phyloP scores from a whole-genome alignment of 305 asterid genomes.

The Petunia hybrid region DNA sequence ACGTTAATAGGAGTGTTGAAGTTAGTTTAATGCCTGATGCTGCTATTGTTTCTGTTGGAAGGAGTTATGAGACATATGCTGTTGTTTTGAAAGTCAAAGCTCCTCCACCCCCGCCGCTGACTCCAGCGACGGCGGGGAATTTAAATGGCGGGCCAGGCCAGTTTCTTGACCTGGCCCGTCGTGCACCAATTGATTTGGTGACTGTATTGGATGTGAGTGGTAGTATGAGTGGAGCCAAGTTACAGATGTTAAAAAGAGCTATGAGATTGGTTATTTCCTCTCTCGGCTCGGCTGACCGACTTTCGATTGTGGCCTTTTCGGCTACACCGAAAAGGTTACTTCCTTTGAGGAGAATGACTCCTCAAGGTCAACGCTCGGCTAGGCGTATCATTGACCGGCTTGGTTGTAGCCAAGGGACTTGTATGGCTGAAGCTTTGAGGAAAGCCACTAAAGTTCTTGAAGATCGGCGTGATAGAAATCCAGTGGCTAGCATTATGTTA shows the following conservation, averaged over 20 bases:
- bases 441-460: constrained; percentile 82
- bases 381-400: constrained; percentile 68
- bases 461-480: constrained; percentile 83
- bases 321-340: constrained; percentile 64
- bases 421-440: constrained; percentile 71
- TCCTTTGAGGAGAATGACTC: constrained; percentile 73
- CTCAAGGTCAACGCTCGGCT: constrained; percentile 77
- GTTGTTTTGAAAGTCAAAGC: constrained; percentile 80
- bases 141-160: constrained; percentile 34
- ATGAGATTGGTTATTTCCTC: constrained; percentile 88
- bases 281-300: constrained; percentile 88
- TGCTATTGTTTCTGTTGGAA: constrained; percentile 67
- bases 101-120: constrained; percentile 51
- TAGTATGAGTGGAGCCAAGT: constrained; percentile 84
- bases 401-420: constrained; percentile 64
- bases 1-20: constrained; percentile 51
- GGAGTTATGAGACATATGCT: constrained; percentile 62
- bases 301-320: constrained; percentile 73
- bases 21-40: constrained; percentile 71
- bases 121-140: constrained; percentile 3
- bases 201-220: constrained; percentile 86
- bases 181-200: constrained; percentile 92
- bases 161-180: constrained; percentile 50
- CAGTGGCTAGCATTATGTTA: constrained; percentile 79
- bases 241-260: constrained; percentile 88